phyloP scores from a whole-genome alignment of 2,329 filamentous ascomycete genomes.

The Aspergillus brunneoviolaceus region DNA sequence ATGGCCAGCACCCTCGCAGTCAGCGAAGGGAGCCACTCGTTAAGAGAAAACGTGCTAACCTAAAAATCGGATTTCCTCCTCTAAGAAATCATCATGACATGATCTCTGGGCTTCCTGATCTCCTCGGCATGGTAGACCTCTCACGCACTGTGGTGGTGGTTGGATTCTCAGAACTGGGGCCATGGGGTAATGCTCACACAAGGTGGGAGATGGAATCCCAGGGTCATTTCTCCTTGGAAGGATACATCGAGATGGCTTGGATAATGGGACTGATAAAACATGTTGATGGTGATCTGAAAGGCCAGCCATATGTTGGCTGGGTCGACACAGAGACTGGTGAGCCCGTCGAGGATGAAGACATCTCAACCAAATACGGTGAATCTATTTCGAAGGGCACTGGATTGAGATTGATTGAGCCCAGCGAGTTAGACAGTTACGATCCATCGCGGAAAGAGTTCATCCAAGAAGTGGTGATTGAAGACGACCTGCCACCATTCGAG shows the following conservation, averaged over 20 bases:
- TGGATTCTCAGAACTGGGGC: constrained; percentile 50
- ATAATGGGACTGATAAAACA: constrained; percentile 99
- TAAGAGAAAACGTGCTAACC: constrained; percentile 8
- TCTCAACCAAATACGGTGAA: constrained; percentile 14
- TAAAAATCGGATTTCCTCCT: constrained; percentile 12
- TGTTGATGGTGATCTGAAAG: constrained; percentile 91
- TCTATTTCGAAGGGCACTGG: constrained; percentile 84
- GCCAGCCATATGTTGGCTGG: constrained; percentile 88
- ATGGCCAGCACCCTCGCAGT: not conserved
- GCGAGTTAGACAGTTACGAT: constrained; percentile 55
- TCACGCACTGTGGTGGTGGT: constrained; percentile 40
- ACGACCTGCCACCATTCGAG: constrained; percentile 21
- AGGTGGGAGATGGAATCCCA: constrained; percentile 99
- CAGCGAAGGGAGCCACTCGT: not conserved
- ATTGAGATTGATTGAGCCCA: constrained; percentile 91
- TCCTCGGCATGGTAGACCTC: constrained; percentile 38
- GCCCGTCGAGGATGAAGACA: constrained; percentile 17
- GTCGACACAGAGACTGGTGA: constrained; percentile 12
- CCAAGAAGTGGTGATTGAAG: constrained; percentile 89
- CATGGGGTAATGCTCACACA: constrained; percentile 97
- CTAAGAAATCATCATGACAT: constrained; percentile 2
- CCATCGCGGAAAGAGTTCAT: constrained; percentile 72
- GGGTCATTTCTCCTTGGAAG: constrained; percentile 93
- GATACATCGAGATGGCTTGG: constrained; percentile 99
- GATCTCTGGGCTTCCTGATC: constrained; percentile 1